phyloP scores from a whole-genome alignment of 495 filamentous ascomycete genomes.

The Daldinia decipiens region DNA sequence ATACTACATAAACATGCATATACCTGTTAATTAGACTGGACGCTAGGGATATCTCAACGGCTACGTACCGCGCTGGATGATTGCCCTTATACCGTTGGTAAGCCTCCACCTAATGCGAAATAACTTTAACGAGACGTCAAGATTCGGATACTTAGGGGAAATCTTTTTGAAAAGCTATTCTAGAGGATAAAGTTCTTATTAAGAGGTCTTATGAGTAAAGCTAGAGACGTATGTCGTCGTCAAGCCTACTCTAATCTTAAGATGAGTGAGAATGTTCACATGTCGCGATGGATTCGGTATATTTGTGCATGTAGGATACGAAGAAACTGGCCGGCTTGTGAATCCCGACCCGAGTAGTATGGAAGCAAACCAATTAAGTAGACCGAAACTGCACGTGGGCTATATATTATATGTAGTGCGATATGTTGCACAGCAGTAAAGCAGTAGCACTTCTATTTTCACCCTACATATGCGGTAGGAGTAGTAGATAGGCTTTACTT shows the following conservation, averaged over 20 bases:
- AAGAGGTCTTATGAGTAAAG: neutral
- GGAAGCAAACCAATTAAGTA: conserved; percentile 32
- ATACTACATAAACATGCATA: conserved; percentile 9
- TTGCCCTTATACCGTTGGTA: conserved; percentile 20
- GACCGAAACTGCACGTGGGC: conserved; percentile 6
- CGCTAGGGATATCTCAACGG: conserved; percentile 31
- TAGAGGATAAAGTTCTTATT: neutral
- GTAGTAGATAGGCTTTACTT: neutral
- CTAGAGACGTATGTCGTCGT: neutral
- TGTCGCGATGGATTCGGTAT: conserved; percentile 8
- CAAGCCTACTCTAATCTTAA: neutral
- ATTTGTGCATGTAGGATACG: conserved; percentile 21
- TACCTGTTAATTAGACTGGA: conserved; percentile 12
- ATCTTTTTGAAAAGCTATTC: neutral
- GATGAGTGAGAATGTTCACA: neutral
- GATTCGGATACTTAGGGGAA: no score
- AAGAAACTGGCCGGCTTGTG: conserved; percentile 32
- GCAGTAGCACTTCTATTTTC: conserved; percentile 22
- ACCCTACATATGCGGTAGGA: conserved; percentile 19
- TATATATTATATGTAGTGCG: conserved; percentile 28
- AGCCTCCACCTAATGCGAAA: conserved; percentile 2
- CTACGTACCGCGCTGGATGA: conserved; percentile 30
- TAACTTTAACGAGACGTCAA: conserved; percentile 33
- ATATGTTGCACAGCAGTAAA: conserved; percentile 20
- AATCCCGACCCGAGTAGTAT: conserved; percentile 30